Evolutionary conservation across 1,139 yeast species (phyloP).

Genomic region (Hanseniaspora sp.): DNA sequence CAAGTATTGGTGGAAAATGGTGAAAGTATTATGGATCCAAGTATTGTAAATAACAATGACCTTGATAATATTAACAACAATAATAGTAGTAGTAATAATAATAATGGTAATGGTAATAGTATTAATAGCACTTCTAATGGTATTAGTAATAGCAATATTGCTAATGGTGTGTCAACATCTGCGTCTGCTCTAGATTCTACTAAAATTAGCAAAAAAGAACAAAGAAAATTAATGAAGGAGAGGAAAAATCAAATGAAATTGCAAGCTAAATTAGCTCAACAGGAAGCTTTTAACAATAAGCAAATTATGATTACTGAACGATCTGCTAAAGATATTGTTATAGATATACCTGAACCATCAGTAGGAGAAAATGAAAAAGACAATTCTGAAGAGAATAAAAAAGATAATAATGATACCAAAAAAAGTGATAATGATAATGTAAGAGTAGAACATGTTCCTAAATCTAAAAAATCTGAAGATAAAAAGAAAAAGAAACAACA

Average conservation of each 20-base stretch:
- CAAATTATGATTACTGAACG: slow-evolving; percentile 18
- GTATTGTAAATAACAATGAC: neutral
- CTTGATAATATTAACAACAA: neutral
- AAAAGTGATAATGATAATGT: neutral
- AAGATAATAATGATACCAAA: neutral
- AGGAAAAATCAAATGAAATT: slow-evolving; percentile 29
- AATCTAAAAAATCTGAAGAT: slow-evolving; percentile 5
- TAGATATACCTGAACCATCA: neutral
- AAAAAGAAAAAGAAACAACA: slow-evolving; percentile 7
- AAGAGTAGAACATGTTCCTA: slow-evolving; percentile 9
- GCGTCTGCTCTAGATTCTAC: slow-evolving; percentile 19
- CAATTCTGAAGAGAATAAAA: neutral
- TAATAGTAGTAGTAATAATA: neutral
- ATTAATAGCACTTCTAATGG: no score
- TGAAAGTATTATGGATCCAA: slow-evolving; percentile 16
- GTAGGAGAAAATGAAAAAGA: neutral
- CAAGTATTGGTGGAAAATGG: slow-evolving; percentile 13
- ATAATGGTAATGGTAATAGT: slow-evolving; percentile 6
- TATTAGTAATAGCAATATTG: no score
- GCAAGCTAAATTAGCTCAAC: slow-evolving; percentile 27
- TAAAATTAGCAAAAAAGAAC: slow-evolving; percentile 29
- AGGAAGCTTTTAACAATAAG: slow-evolving; percentile 20
- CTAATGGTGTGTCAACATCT: neutral
- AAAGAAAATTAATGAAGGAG: slow-evolving; percentile 28
- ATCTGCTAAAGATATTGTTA: slow-evolving; percentile 15